A percentile compares a stretch with the other conserved stretches of the same genome.
These are phyloP conservation scores for Yamadazyma sp. DNA, from an alignment of 1,139 yeast species.

Conservation along the genomic window DNA sequence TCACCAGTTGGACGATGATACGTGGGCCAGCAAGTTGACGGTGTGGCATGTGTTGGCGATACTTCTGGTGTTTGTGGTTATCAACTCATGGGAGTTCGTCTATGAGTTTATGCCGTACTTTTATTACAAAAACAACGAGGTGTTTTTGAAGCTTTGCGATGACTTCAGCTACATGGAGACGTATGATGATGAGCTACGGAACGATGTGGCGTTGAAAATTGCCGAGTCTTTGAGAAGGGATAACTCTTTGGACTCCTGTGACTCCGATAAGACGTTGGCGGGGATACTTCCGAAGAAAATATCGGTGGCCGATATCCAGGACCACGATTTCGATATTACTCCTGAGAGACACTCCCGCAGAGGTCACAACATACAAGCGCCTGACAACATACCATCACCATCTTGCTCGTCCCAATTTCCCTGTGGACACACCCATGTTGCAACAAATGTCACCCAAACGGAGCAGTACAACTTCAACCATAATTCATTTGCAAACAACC, in stretches of 20 bases:
- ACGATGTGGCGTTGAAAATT: slow-evolving; percentile 11
- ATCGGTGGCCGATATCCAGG: slow-evolving; percentile 6
- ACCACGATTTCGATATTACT: slow-evolving; percentile 2
- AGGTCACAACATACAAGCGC: no score
- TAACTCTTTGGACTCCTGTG: slow-evolving; percentile 2
- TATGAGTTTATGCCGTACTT: slow-evolving; percentile 11
- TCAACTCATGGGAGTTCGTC: slow-evolving; percentile 9
- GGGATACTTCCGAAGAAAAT: slow-evolving; percentile 15
- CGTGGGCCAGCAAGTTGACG: slow-evolving; percentile 9
- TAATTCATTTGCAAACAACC: slow-evolving; percentile 4
- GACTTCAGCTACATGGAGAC: slow-evolving; percentile 12
- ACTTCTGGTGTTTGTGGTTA: slow-evolving; percentile 6
- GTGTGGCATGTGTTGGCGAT: slow-evolving; percentile 10
- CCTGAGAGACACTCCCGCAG: no score
- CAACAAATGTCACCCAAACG: neutral
- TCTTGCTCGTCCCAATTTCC: neutral
- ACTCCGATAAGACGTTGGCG: slow-evolving; percentile 14
- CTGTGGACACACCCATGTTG: neutral
- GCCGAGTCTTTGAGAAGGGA: slow-evolving; percentile 9
- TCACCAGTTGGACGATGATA: slow-evolving; percentile 7
- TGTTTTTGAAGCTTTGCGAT: slow-evolving; percentile 13
- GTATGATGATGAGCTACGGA: slow-evolving; percentile 10
- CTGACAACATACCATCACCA: no score
- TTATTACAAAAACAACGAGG: slow-evolving; percentile 9
- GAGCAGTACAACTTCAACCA: slow-evolving; percentile 7